A percentile compares a stretch with the other conserved stretches of the same genome.
Conservation (phyloP, 1,139 yeast genomes). For the Meyerozyma carpophila region DNA sequence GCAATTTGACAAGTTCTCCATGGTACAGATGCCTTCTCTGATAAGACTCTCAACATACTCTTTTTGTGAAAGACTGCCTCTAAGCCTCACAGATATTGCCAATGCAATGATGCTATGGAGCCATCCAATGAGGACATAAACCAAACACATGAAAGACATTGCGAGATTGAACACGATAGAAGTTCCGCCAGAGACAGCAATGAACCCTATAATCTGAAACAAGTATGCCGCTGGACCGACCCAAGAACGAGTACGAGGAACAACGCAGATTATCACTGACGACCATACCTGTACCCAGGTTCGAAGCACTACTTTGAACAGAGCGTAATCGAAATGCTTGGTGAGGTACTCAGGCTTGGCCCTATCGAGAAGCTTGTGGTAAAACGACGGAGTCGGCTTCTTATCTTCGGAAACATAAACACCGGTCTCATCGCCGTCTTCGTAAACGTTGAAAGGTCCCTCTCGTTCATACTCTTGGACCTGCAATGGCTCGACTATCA, state of each 20-base stretch:
- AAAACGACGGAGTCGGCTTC: neutral
- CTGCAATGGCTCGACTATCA: neutral
- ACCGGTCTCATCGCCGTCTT: neutral
- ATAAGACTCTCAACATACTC: slow-evolving; percentile 16
- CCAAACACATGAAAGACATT: slow-evolving; percentile 12
- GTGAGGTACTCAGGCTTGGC: slow-evolving; percentile 21
- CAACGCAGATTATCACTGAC: slow-evolving; percentile 19
- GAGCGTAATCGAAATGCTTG: slow-evolving; percentile 21
- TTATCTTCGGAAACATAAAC: neutral
- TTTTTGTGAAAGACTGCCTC: slow-evolving; percentile 20
- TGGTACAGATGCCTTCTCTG: slow-evolving; percentile 23
- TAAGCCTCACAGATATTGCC: slow-evolving; percentile 20
- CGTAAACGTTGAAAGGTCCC: neutral
- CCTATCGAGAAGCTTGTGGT: slow-evolving; percentile 5
- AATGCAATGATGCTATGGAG: slow-evolving; percentile 19
- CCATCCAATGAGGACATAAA: slow-evolving; percentile 20
- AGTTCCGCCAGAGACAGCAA: slow-evolving; percentile 24
- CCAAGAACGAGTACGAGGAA: slow-evolving; percentile 24
- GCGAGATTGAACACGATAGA: slow-evolving; percentile 17
- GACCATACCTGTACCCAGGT: slow-evolving; percentile 28
- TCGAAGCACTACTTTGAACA: slow-evolving; percentile 20
- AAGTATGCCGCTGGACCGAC: slow-evolving; percentile 27
- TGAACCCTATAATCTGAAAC: slow-evolving; percentile 24
- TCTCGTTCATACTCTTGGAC: neutral
- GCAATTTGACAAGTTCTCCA: slow-evolving; percentile 17